Conservation (phyloP, 75 land plant genomes). For the Pseudotsuga menziesii region DNA sequence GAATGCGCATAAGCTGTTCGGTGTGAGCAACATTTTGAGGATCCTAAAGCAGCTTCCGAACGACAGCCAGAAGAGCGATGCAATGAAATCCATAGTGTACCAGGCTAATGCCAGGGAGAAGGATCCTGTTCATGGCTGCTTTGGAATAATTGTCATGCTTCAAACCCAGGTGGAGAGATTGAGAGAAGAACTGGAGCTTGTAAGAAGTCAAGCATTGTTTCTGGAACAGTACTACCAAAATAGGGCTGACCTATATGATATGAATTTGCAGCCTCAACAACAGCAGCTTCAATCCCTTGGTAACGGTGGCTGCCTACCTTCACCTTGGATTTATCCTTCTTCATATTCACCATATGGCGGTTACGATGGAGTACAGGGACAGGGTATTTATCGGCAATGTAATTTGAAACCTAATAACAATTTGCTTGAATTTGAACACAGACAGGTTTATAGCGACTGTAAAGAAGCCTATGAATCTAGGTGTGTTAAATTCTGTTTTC, state of each 20-base stretch:
- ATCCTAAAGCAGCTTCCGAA: constrained; percentile 37
- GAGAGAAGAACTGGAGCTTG: constrained; percentile 27
- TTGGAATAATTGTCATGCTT: constrained; percentile 30
- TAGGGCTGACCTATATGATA: too few relatives aligned
- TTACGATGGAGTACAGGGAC: too few relatives aligned
- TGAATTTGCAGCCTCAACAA: too few relatives aligned
- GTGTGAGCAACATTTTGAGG: constrained; percentile 57
- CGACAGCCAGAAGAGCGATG: constrained; percentile 22
- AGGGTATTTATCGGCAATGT: too few relatives aligned
- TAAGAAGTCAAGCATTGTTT: constrained; percentile 12
- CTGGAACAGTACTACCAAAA: constrained; percentile 6
- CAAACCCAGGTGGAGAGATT: constrained; percentile 22
- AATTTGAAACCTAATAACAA: too few relatives aligned
- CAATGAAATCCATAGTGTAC: constrained; percentile 53
- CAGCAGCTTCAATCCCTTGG: background rate
- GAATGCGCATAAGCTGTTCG: constrained; percentile 63
- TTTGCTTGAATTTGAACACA: background rate
- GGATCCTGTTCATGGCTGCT: constrained; percentile 65
- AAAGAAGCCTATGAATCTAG: constrained; percentile 16
- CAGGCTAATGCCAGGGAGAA: constrained; percentile 47
- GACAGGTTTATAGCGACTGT: background rate
- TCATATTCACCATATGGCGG: too few relatives aligned
- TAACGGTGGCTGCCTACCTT: background rate
- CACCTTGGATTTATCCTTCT: too few relatives aligned
- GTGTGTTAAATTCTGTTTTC: background rate